phyloP scores from a whole-genome alignment of 139 green algal genomes.

The Chlorella sp. region DNA sequence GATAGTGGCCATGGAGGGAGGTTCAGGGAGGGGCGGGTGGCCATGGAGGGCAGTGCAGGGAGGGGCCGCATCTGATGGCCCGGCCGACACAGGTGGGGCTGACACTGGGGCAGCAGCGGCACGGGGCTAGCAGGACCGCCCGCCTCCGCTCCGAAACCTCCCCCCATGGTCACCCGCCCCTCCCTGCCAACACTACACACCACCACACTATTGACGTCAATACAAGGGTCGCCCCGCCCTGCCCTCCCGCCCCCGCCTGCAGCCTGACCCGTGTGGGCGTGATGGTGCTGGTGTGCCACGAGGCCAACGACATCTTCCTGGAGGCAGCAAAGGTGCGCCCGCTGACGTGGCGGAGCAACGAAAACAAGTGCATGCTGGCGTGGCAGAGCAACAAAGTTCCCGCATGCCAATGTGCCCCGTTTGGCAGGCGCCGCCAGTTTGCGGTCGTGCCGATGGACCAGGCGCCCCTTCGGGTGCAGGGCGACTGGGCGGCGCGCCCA shows the following conservation, averaged over 20 bases:
- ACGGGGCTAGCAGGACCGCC: no score
- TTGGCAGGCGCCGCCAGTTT: no score
- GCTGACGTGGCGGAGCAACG: neutral
- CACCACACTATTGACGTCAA: no score
- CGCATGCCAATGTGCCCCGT: no score
- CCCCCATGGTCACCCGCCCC: no score
- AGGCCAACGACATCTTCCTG: slow-evolving; percentile 90
- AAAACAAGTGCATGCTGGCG: neutral
- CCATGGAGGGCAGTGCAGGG: neutral
- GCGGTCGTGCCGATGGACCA: no score
- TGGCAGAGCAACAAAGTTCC: no score
- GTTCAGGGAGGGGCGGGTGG: neutral
- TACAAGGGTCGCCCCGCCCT: no score
- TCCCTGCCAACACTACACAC: no score
- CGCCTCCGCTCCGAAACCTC: no score
- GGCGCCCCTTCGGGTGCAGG: no score
- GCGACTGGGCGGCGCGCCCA: no score
- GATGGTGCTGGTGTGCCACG: slow-evolving; percentile 86
- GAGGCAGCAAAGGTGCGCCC: slow-evolving; percentile 52
- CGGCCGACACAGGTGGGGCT: neutral
- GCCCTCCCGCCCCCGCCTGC: neutral
- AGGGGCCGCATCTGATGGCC: neutral
- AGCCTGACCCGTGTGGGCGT: slow-evolving; percentile 81
- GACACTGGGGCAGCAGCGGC: neutral
- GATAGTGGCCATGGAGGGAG: neutral